Percentiles rank a stretch among this genome's conserved stretches.
phyloP scores from a whole-genome alignment of 73 alveolate species.

The Urostyla sp. region DNA sequence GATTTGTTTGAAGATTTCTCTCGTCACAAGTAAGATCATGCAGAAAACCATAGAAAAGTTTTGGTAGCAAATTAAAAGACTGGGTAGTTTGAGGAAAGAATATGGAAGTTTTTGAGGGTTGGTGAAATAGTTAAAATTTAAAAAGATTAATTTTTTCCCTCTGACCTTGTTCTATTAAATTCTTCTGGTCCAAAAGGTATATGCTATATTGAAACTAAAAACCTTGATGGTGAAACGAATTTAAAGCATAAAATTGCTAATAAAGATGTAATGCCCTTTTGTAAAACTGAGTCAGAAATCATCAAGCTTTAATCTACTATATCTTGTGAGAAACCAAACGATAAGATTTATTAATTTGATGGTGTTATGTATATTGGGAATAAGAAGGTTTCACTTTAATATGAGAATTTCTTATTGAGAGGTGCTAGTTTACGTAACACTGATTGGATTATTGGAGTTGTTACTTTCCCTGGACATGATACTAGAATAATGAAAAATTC shows the following conservation, averaged over 20 bases:
- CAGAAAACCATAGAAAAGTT: constrained; percentile 78
- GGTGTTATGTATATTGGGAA: no score
- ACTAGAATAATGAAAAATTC: constrained; percentile 96
- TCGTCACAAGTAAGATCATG: constrained; percentile 87
- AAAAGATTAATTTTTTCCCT: constrained; percentile 84
- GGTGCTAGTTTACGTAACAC: constrained; percentile 93
- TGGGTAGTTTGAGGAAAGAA: constrained; percentile 11
- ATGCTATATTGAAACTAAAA: constrained; percentile 88
- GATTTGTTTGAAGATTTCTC: constrained; percentile 93
- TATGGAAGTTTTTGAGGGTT: constrained; percentile 82
- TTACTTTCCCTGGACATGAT: constrained; percentile 91
- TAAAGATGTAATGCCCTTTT: constrained; percentile 49
- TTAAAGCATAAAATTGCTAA: constrained; percentile 77
- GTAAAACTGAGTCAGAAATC: constrained; percentile 54
- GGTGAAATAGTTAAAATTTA: constrained; percentile 79
- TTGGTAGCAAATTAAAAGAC: constrained; percentile 43
- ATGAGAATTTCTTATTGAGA: constrained; percentile 77
- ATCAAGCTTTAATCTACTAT: constrained; percentile 78
- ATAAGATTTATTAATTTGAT: constrained; percentile 78
- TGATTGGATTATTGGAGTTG: constrained; percentile 78
- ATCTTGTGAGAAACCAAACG: constrained; percentile 82
- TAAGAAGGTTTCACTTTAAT: constrained; percentile 32
- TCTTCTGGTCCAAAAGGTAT: constrained; percentile 72
- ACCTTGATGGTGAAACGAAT: constrained; percentile 93
- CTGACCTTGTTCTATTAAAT: constrained; percentile 77